Evolutionary conservation across 139 green algal species (phyloP).

Genomic region (Gonium pectorale): DNA sequence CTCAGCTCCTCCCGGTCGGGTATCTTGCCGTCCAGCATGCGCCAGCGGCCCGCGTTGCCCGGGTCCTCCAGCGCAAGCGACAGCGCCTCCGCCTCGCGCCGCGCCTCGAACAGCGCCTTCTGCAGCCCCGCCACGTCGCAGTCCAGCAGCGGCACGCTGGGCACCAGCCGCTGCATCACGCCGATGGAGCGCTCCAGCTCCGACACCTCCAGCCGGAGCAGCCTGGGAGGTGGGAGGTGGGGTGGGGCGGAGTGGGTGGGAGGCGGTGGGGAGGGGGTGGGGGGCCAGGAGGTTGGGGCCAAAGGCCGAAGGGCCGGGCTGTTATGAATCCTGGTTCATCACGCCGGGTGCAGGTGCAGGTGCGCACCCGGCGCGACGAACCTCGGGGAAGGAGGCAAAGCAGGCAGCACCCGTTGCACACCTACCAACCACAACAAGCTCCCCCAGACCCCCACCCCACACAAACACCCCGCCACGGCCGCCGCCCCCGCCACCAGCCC

Average conservation of each 20-base stretch:
- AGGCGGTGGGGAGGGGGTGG: background rate
- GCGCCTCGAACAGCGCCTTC: conserved; percentile 72
- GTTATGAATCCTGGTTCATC: too few relatives aligned
- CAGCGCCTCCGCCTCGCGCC: conserved; percentile 71
- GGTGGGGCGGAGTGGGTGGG: background rate
- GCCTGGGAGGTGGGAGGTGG: conserved; percentile 15
- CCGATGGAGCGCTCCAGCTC: conserved; percentile 73
- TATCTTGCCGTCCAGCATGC: conserved; percentile 80
- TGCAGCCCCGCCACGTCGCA: conserved; percentile 69
- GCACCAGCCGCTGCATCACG: conserved; percentile 59
- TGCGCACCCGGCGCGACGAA: too few relatives aligned
- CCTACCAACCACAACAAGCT: too few relatives aligned
- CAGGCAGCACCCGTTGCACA: too few relatives aligned
- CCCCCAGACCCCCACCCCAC: too few relatives aligned
- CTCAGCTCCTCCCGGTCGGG: conserved; percentile 83
- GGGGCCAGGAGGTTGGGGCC: too few relatives aligned
- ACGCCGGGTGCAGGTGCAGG: too few relatives aligned
- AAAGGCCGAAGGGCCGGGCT: too few relatives aligned
- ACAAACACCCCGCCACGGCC: too few relatives aligned
- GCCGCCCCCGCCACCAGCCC: too few relatives aligned
- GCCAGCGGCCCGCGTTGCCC: conserved; percentile 71
- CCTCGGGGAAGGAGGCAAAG: too few relatives aligned
- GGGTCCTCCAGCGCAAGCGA: conserved; percentile 79
- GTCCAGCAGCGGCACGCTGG: conserved; percentile 69
- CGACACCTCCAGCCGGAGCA: conserved; percentile 60